Base-by-base conservation (phyloP, 495 filamentous ascomycete species). In the Hypoxylon rickii region DNA sequence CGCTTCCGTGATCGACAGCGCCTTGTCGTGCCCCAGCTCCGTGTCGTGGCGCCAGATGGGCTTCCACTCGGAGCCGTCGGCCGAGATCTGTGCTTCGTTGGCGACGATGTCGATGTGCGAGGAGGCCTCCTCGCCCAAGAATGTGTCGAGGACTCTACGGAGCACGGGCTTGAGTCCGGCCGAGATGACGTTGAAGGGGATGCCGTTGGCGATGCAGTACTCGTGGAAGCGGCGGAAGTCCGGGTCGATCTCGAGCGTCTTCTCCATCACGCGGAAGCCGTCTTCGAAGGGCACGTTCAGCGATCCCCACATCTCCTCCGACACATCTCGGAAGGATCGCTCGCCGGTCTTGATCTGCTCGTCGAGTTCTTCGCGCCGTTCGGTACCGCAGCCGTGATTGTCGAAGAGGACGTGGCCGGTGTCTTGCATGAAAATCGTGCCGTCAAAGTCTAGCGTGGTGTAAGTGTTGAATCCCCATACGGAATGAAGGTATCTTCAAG, bases 361-460 rank as follows among this genome's bases (percentile, higher is more conserved):
- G 49, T 89, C 87, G 18, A 89, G 80, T 34, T 79, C 67, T 42
- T 81, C 63, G 19, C 85, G 77, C 32, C 76, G 77, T 21, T 75
- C 65, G 3, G 70, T 67, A 48, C 86, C 86, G 70, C 86, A 89
- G 51, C 87, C 87, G 53, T 85, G 78, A 59, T 71, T 71, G 63
- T 89, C 85, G 70, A 89, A 86, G 33, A 90, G 79, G 65, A 89
- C 81, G 67, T 89, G 87, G 38, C 87, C 87, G 11, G 85, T 89
- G 53, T 89, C 87, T 79, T 90, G 85, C 79, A 89, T 85, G 75
- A 86, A 88, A 61, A 90, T 90, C 29, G 87, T 89, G 56, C 87
- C 87, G 64, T 90, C 86, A 61, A 89, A 90, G 69, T 90, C 86
- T 86, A 16, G 36, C 48, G 18, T 33, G 2, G 15, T 54, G 43